A percentile compares a stretch with the other conserved stretches of the same genome.
Conservation (phyloP, 2,329 filamentous ascomycete species). For the Fusarium bactridioides region DNA sequence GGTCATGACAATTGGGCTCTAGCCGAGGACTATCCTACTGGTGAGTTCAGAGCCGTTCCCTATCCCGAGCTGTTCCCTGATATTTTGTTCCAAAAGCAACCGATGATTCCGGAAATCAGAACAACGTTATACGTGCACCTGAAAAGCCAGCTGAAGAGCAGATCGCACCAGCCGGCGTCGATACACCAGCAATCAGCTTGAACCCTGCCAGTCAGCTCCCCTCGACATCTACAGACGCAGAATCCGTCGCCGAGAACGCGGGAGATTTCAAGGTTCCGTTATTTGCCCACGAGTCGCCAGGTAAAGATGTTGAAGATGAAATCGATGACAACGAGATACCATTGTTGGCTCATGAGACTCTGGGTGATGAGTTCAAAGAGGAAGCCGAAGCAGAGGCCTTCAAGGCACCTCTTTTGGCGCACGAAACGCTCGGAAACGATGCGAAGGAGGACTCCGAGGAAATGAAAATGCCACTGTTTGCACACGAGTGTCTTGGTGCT, state of each 20-base stretch:
- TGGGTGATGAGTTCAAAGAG: slow-evolving; percentile 50
- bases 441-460: slow-evolving; percentile 26
- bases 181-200: slow-evolving; percentile 18
- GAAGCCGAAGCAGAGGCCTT: slow-evolving; percentile 45
- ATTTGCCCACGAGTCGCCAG: slow-evolving; percentile 57
- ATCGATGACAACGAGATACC: slow-evolving; percentile 47
- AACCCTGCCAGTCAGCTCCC: slow-evolving; percentile 7
- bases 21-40: slow-evolving; percentile 67
- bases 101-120: slow-evolving; percentile 57
- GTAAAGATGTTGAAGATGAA: slow-evolving; percentile 45
- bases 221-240: not conserved
- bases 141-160: slow-evolving; percentile 23
- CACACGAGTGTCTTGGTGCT: slow-evolving; percentile 57
- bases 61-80: not conserved
- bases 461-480: slow-evolving; percentile 52
- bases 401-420: slow-evolving; percentile 18
- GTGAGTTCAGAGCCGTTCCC: slow-evolving; percentile 52
- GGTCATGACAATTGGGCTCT: slow-evolving; percentile 73
- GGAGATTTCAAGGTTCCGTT: slow-evolving; percentile 47
- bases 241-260: slow-evolving; percentile 10
- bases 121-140: slow-evolving; percentile 53
- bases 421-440: slow-evolving; percentile 14
- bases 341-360: slow-evolving; percentile 57
- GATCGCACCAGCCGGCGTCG: slow-evolving; percentile 10
- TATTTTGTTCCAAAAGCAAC: slow-evolving; percentile 39